Evolutionary conservation across 306 rosid species (phyloP).

Genomic region (Gillenia trifoliata): DNA sequence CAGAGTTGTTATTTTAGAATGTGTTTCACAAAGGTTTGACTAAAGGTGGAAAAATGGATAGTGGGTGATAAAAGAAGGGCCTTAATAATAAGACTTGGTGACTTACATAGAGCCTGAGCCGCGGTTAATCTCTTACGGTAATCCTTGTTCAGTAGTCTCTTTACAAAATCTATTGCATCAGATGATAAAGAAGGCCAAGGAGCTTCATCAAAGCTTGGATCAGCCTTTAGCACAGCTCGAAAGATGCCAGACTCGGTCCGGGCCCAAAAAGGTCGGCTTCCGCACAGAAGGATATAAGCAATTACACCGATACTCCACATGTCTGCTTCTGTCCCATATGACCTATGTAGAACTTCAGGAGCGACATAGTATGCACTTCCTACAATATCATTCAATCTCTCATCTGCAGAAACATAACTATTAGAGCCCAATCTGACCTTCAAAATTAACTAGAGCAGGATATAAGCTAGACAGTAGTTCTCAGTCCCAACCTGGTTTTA

Average conservation of each 20-base stretch:
- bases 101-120: constrained; percentile 72
- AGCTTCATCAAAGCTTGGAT: constrained; percentile 77
- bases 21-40: background rate
- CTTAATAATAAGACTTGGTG: background rate
- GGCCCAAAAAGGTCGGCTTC: constrained; percentile 90
- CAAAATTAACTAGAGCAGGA: background rate
- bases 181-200: constrained; percentile 84
- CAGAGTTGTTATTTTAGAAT: constrained; percentile 2
- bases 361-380: constrained; percentile 90
- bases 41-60: background rate
- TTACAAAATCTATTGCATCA: constrained; percentile 76
- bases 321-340: constrained; percentile 81
- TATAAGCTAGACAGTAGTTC: constrained; percentile 12
- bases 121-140: constrained; percentile 73
- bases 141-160: constrained; percentile 67
- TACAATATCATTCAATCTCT: constrained; percentile 79
- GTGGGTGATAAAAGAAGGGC: background rate
- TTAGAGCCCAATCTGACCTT: constrained; percentile 5
- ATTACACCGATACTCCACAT: constrained; percentile 93
- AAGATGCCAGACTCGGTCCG: constrained; percentile 82
- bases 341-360: constrained; percentile 88
- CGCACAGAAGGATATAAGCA: constrained; percentile 83
- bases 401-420: constrained; percentile 44
- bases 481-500: constrained; percentile 59
- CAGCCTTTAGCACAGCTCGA: constrained; percentile 76